Evolutionary conservation across 192 early-diverging fungal species (phyloP), one percentile per base, ranked within the genome.

Genomic region (Haplosporangium gracile): DNA sequence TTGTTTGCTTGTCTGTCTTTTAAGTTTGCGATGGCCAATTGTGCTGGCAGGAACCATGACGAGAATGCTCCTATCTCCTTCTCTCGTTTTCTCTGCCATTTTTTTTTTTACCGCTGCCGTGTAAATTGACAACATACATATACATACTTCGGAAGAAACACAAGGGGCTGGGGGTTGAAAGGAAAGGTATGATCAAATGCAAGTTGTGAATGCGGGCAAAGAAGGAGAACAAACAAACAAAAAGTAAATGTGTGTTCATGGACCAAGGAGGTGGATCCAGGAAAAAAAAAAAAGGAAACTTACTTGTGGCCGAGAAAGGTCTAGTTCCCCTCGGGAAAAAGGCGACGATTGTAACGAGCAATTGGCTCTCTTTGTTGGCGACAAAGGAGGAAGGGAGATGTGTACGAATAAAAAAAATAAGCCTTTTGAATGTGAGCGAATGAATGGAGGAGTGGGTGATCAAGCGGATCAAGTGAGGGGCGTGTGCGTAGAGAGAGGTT

Each of bases 221-320:
- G 47, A 51, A 51, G 49, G 43, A 45, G 43, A 11, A 51, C 0
- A 18, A 51, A 51, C 49, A 51, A 51, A 65, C 60, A 32, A 32
- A 65, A 29, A 34, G 29, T 29, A 29, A 65, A 65, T 45, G 43
- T 43, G 42, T 45, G 43, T 45, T 45, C 43, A 15, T 65, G 60
- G 26, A 26, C 60, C 29, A 65, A n/a, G 60, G n/a, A 26, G 29
- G 29, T 29, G 29, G 29, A 65, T 57, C 55, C 49, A 22, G 18
- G 18, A 51, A 51, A 57, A 5, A 53, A 20, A 57, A 24, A 5
- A 24, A 57, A 57, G 7, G 24, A 65, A 65, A 65, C 60, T 26
- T 65, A 65, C 60, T 65, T 65, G 24, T 65, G 60, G 29, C 29
- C 60, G 60, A 65, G 60, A 65, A 32, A 24, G 26, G 60, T 65